Conservation (phyloP, 2,329 filamentous ascomycete genomes). For the Pestalotiopsis sp. region DNA sequence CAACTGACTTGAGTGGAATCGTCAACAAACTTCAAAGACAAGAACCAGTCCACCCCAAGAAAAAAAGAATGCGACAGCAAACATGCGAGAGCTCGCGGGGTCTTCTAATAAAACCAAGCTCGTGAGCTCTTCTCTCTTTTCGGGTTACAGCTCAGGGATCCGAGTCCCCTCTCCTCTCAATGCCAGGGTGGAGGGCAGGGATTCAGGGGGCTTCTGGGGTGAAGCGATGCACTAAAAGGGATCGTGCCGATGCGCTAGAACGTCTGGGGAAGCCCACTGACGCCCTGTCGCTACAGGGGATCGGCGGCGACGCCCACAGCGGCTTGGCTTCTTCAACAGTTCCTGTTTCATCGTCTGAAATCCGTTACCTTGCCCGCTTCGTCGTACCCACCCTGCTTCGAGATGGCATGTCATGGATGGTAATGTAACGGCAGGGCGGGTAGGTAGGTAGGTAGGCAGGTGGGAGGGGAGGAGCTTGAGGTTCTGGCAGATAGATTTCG, state of each 20-base stretch:
- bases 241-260: constrained; percentile 6
- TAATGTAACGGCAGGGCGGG: too few relatives aligned
- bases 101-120: constrained; percentile 19
- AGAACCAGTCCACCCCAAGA: background rate
- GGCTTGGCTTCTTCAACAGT: background rate
- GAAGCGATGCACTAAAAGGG: constrained; percentile 9
- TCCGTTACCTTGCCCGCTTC: too few relatives aligned
- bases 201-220: background rate
- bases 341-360: constrained; percentile 7
- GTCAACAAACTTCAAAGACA: background rate
- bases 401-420: background rate
- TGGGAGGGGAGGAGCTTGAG: background rate
- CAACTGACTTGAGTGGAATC: background rate
- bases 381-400: background rate
- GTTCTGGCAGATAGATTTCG: background rate
- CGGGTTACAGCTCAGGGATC: background rate
- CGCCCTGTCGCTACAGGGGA: background rate
- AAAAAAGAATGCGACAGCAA: background rate
- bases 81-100: constrained; percentile 15
- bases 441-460: background rate
- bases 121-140: background rate
- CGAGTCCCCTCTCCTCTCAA: background rate
- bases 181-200: background rate
- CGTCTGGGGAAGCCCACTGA: constrained; percentile 12
- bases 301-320: background rate